Base-by-base conservation (phyloP, 106 monocot genomes). In the Posidonia australis region DNA sequence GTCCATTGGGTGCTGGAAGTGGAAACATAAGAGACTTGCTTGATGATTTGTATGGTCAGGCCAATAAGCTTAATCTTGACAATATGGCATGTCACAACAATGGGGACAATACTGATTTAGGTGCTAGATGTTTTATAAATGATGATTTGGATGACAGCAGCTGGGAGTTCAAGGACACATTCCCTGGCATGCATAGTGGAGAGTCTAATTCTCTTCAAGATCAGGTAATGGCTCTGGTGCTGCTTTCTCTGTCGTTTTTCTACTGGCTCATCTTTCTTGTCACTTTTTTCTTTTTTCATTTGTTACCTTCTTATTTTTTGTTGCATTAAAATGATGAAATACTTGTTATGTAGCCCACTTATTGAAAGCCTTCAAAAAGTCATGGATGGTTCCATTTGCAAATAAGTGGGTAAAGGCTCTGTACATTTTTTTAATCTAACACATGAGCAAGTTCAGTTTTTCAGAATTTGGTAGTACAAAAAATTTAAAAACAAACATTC, bases 101-200 rank as follows among this genome's bases (percentile, higher is more conserved):
- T 44, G 61, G 11, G n/a, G 12, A 10, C n/a, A 43, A 21, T 43
- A 42, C 36, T 42, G 61, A 17, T 22, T 14, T 20, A 43, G 41
- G n/a, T 62, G 10, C 21, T 22, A 42, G 21, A 1, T 19, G 42
- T 42, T 22, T 42, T 13, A n/a, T 14, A 65, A 28, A 65, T 65
- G 44, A 72, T 64, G 59, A 56, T 32, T 31, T 56, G 0, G 73
- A 76, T 24, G 75, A 68, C 24, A 54, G 16, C 61, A 22, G n/a
- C 26, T 76, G 76, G 76, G 76, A 70, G 54, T 76, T 70, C 70
- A 59, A 64, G 64, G 76, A 57, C 20, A 55, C 76, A 11, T 52
- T 46, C 22, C 46, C 69, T 30, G 67, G 53, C 30, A 14, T 53
- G 53, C 11, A 10, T 13, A 24, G 11, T 53, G 19, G 31, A 20